Conservation (phyloP, 768 basidiomycete genomes). For the Tricholoma saponaceum region DNA sequence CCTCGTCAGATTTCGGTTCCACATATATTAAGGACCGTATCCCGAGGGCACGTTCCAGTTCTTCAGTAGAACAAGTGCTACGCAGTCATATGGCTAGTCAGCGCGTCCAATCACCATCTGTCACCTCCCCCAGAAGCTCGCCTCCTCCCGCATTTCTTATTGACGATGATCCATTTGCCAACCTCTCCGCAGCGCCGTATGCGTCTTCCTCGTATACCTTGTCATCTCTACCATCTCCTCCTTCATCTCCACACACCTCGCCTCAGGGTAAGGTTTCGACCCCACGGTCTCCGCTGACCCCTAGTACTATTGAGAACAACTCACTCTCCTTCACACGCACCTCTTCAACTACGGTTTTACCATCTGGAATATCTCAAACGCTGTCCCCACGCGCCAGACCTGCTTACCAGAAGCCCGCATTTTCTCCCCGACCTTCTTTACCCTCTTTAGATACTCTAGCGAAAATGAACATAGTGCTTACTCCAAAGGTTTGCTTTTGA, state of each 20-base stretch:
- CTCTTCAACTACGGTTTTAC: slow-evolving; percentile 6
- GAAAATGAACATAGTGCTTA: slow-evolving; percentile 41
- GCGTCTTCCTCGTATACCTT: slow-evolving; percentile 7
- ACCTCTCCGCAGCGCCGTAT: slow-evolving; percentile 35
- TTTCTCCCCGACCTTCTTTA: slow-evolving; percentile 45
- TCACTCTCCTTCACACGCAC: slow-evolving; percentile 13
- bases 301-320: slow-evolving; percentile 11
- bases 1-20: slow-evolving; percentile 17
- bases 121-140: slow-evolving; percentile 19
- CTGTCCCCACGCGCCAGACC: slow-evolving; percentile 24
- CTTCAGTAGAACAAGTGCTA: slow-evolving; percentile 15
- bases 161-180: slow-evolving; percentile 76
- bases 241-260: slow-evolving; percentile 13
- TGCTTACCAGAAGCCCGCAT: slow-evolving; percentile 45
- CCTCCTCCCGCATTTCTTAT: slow-evolving; percentile 46
- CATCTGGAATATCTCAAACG: slow-evolving; percentile 13
- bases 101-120: slow-evolving; percentile 17
- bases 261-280: slow-evolving; percentile 14
- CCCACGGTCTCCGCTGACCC: slow-evolving; percentile 26
- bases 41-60: slow-evolving; percentile 20
- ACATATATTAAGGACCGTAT: slow-evolving; percentile 10
- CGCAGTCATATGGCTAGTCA: slow-evolving; percentile 7
- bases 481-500: slow-evolving; percentile 39
- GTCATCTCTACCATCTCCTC: slow-evolving; percentile 1
- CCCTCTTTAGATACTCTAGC: slow-evolving; percentile 48